Base-by-base conservation (phyloP, 139 green algal genomes). In the Picochlorum sp. region DNA sequence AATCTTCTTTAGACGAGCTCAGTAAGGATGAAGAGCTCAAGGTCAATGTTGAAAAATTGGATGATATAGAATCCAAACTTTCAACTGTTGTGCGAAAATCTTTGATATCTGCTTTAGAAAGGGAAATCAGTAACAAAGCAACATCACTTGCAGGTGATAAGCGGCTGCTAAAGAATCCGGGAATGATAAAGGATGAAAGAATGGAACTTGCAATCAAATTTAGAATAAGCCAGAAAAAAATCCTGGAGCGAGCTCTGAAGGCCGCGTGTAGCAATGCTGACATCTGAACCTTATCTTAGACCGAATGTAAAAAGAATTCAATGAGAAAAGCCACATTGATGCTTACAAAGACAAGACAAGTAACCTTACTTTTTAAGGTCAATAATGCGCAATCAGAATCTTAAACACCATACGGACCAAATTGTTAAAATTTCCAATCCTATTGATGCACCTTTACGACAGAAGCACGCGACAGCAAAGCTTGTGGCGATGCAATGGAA, bases 391-490 rank as follows among this genome's bases (percentile, higher is more conserved):
- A n/a, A n/a, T n/a, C n/a, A n/a, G n/a, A n/a, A n/a, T n/a, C n/a
- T n/a, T n/a, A n/a, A n/a, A n/a, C n/a, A n/a, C n/a, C n/a, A n/a
- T n/a, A n/a, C 39, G 22, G 39, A 47, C 20, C 9, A 41, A 47
- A 29, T 31, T 33, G 7, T 47, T 55, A 9, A 14, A 35, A 24
- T 20, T 58, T 36, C 8, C 0, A 36, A 53, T 36, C 32, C 37
- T 32, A 9, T 51, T 37, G 57, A 20, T 49, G 28, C 30, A 77
- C 67, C 59, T 33, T 63, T 33, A 78, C 57, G 40, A 77, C 53
- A 0, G 67, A 77, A 16, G 71, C 71, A n/a, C 71, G 36, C 30
- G 61, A 32, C 33, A 78, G 61, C 55, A 72, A 69, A 16, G n/a
- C 39, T 16, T 55, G 22, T n/a, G 10, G 14, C n/a, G 67, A 56